phyloP scores from a whole-genome alignment of 257 asterid species.

The Jaltomata sinuosa region DNA sequence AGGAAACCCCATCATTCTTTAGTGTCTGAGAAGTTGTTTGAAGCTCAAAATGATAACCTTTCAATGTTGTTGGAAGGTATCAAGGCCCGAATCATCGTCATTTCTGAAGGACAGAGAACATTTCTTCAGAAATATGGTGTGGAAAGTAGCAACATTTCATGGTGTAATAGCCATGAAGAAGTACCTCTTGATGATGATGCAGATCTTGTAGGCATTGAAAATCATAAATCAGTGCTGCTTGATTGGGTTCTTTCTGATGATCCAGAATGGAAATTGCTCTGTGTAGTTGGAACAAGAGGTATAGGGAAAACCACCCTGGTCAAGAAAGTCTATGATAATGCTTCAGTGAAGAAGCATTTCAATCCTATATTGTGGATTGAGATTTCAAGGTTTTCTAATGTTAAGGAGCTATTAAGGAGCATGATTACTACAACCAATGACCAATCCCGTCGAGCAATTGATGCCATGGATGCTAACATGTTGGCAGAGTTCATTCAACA shows the following conservation, averaged over 20 bases:
- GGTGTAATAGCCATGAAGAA: conserved; percentile 1
- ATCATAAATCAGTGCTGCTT: conserved; percentile 4
- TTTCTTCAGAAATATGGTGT: conserved; percentile 2
- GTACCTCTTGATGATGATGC: too few relatives aligned
- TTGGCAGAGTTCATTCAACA: background rate
- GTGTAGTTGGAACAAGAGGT: conserved; percentile 22
- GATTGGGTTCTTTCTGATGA: background rate
- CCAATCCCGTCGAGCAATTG: background rate
- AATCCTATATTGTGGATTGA: conserved; percentile 7
- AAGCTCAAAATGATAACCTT: conserved; percentile 8
- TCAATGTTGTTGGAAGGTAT: background rate
- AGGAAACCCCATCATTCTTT: background rate
- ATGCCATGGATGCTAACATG: background rate
- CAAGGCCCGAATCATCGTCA: background rate
- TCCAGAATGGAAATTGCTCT: conserved; percentile 3
- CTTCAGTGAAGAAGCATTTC: conserved; percentile 3
- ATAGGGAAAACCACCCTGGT: conserved; percentile 25
- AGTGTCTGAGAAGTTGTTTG: background rate
- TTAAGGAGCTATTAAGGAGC: background rate
- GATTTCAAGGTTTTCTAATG: background rate
- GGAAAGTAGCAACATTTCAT: too few relatives aligned
- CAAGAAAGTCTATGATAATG: conserved; percentile 17
- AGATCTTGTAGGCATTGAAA: conserved; percentile 17
- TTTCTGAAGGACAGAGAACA: conserved; percentile 5
- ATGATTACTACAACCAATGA: background rate